Evolutionary conservation across 1,284 basidiomycete genomes (phyloP).

Genomic region (Neotropicomus parvogracilis): DNA sequence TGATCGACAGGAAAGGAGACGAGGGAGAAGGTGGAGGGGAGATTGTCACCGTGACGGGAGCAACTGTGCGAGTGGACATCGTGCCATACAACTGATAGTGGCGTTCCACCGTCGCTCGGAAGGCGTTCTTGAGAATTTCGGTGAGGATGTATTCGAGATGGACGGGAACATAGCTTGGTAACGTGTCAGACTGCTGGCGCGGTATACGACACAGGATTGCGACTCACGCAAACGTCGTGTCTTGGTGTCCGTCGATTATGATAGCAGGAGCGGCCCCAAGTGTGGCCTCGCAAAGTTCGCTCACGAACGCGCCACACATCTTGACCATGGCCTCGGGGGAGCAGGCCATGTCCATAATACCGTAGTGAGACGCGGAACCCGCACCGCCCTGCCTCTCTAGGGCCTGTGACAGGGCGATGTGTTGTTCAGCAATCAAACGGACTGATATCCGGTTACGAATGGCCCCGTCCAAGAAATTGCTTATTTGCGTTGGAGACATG

Average conservation of each 20-base stretch:
- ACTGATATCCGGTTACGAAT: slow-evolving; percentile 87
- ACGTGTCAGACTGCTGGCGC: slow-evolving; percentile 10
- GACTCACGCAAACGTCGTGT: slow-evolving; percentile 75
- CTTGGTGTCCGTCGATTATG: slow-evolving; percentile 63
- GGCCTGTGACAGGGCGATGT: slow-evolving; percentile 76
- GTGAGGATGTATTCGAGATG: slow-evolving; percentile 89
- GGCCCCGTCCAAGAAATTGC: slow-evolving; percentile 77
- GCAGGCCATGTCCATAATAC: slow-evolving; percentile 67
- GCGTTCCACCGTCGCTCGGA: slow-evolving; percentile 84
- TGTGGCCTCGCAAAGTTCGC: slow-evolving; percentile 82
- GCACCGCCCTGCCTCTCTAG: slow-evolving; percentile 40
- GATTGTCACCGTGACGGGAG: slow-evolving; percentile 72
- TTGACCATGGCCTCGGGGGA: slow-evolving; percentile 68
- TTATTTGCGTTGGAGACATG: slow-evolving; percentile 75
- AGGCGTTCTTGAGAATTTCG: slow-evolving; percentile 85
- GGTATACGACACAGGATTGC: neutral
- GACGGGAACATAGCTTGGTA: slow-evolving; percentile 74
- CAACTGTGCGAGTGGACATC: slow-evolving; percentile 39
- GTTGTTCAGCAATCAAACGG: slow-evolving; percentile 89
- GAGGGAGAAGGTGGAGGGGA: slow-evolving; percentile 49
- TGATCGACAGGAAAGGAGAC: slow-evolving; percentile 62
- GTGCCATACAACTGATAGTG: slow-evolving; percentile 46
- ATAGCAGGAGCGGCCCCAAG: slow-evolving; percentile 70
- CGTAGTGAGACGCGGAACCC: slow-evolving; percentile 41
- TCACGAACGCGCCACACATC: slow-evolving; percentile 79